Evolutionary conservation across 805 yeast genomes (phyloP), one percentile per base, ranked within the genome.

Genomic region (Candida dendrica): DNA sequence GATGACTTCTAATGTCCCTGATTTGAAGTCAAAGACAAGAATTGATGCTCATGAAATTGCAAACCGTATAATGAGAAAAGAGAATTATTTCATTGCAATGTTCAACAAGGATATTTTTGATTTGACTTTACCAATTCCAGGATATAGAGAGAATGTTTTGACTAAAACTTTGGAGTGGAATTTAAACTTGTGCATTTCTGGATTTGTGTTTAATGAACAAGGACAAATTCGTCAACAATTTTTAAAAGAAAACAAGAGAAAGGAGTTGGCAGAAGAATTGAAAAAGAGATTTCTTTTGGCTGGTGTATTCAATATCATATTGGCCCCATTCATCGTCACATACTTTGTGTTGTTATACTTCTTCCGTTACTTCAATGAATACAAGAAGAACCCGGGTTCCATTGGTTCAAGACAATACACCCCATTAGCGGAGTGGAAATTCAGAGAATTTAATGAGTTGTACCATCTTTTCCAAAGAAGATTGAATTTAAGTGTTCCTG

Each of bases 161-260:
- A 91, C 98, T 0, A 81, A 84, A 49, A 88, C 96, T 2, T 64
- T 93, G 49, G 98, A 93, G 55, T 93, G 98, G 98, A 91, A 91
- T 59, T 68, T 93, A 43, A 86, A 86, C 51, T 66, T 93, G 18
- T 91, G 98, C 57, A 76, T 93, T 13, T 75, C 86, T 57, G 95
- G 93, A 44, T 90, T 78, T 59, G 81, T 84, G 0, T 93, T 93
- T 65, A 86, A 84, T 55, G 77, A 77, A 26, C 75, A 80, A 31
- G 98, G 98, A 0, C 95, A 87, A 52, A 65, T 93, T 14, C 78
- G 89, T 42, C 79, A 79, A 11, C 65, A 70, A 15, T 78, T 91
- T 38, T 63, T 91, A 48, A 84, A 81, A 52, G 88, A 82, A 43
- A 71, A 77, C 29, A 84, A 84, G 45, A 68, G 95, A 40, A 74